Evolutionary conservation across 2,329 filamentous ascomycete species (phyloP).

Genomic region (Trichoderma harzianum): DNA sequence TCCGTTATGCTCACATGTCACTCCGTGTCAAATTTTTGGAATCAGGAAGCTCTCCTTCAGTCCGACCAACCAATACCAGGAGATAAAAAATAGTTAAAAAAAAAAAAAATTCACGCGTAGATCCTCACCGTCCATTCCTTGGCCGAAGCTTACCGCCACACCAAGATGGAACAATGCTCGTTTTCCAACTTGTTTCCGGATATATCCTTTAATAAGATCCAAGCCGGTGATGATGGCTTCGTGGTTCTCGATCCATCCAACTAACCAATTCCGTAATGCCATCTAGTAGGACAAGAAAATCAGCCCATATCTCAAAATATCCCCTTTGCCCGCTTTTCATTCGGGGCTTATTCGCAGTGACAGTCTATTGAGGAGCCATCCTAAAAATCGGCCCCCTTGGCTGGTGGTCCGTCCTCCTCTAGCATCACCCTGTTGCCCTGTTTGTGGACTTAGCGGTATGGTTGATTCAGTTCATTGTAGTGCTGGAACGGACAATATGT

Average conservation of each 20-base stretch:
- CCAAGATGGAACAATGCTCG: background rate
- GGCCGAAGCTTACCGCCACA: background rate
- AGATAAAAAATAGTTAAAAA: background rate
- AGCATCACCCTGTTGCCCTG: background rate
- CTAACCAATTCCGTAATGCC: background rate
- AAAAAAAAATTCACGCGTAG: background rate
- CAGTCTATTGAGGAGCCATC: background rate
- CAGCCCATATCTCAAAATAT: background rate
- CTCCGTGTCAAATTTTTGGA: background rate
- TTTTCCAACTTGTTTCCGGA: background rate
- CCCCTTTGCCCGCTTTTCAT: background rate
- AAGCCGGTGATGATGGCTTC: background rate
- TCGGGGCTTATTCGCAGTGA: background rate
- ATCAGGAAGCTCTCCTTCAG: background rate
- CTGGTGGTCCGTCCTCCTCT: background rate
- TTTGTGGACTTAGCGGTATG: background rate
- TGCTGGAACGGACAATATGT: background rate
- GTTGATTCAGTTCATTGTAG: background rate
- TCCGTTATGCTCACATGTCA: background rate
- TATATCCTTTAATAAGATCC: background rate
- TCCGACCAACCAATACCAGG: background rate
- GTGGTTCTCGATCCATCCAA: background rate
- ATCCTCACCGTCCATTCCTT: background rate
- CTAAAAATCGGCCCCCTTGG: background rate
- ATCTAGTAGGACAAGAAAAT: background rate